Evolutionary conservation across 2,329 filamentous ascomycete species (phyloP), one percentile per base, ranked within the genome.

Genomic region (Fusarium veterinarium): DNA sequence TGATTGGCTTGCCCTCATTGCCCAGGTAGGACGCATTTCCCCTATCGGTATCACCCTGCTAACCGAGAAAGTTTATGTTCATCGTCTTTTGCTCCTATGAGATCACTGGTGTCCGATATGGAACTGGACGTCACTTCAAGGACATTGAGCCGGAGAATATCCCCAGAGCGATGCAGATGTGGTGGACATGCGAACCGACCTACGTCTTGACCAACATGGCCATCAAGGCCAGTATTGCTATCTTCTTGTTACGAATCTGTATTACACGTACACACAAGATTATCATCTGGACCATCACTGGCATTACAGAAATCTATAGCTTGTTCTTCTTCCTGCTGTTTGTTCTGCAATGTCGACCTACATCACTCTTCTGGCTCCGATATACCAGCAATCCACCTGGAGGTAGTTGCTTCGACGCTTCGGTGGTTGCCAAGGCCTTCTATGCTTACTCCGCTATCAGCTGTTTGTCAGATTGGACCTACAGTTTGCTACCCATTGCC

Each of bases 121-220:
- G 65, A 33, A 68, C 64, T 4, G 65, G 65, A 30, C 65, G 37
- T 23, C 65, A 68, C 28, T 19, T 63, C 31, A 52, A 33, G n/a
- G 46, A 68, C 11, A 68, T 68, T 1, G 16, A 10, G 5, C 33
- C 25, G 4, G 40, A 49, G 19, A 19, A 78, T 12, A 64, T 75
- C 17, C 71, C 75, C 30, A 75, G 65, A 33, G 80, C 80, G 8
- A 77, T 81, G 73, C 77, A 81, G 77, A 80, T 77, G 74, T 81
- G 80, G 78, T 85, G 82, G 80, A 80, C 80, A n/a, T 84, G 83
- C 55, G 83, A 84, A 61, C 78, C 81, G 1, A 76, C 82, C 33
- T 85, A 85, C 64, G 80, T 84, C 30, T 60, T 84, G 38, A 57
- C 74, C 14, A 72, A 74, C 49, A 77, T 77, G 75, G 79, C 81